phyloP scores from a whole-genome alignment of 1,284 basidiomycete genomes.

The Austroboletus niveus region DNA sequence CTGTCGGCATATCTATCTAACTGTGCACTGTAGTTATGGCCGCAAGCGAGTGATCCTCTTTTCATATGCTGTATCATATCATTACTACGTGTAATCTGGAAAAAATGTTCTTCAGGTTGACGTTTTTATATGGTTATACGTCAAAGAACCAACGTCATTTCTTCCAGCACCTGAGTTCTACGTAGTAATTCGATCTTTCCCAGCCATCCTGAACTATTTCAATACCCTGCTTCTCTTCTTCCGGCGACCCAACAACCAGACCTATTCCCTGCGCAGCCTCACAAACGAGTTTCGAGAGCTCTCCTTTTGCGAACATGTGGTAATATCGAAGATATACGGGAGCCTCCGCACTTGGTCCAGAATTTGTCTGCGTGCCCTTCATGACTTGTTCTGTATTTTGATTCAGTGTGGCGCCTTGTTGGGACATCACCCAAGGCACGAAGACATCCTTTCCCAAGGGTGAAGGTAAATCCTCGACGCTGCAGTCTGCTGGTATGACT shows the following conservation, averaged over 20 bases:
- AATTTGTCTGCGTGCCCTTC: neutral
- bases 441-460: constrained; percentile 58
- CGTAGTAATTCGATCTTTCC: constrained; percentile 84
- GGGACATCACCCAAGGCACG: constrained; percentile 65
- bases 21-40: constrained; percentile 30
- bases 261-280: constrained; percentile 63
- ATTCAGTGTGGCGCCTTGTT: constrained; percentile 20
- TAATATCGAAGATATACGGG: constrained; percentile 83
- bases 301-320: constrained; percentile 85
- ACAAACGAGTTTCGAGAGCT: constrained; percentile 62
- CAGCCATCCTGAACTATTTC: constrained; percentile 76
- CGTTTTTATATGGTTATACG: neutral
- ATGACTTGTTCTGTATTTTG: constrained; percentile 12
- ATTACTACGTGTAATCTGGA: constrained; percentile 22
- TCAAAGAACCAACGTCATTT: constrained; percentile 17
- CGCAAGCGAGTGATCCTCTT: constrained; percentile 31
- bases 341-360: constrained; percentile 2
- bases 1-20: constrained; percentile 61
- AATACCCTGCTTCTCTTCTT: constrained; percentile 40
- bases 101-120: constrained; percentile 10
- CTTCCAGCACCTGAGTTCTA: constrained; percentile 67
- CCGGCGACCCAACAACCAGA: constrained; percentile 45
- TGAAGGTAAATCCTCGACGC: neutral
- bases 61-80: constrained; percentile 29
- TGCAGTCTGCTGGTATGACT: constrained; percentile 43